Evolutionary conservation across 306 rosid genomes (phyloP).

Genomic region (Corylus heterophylla): DNA sequence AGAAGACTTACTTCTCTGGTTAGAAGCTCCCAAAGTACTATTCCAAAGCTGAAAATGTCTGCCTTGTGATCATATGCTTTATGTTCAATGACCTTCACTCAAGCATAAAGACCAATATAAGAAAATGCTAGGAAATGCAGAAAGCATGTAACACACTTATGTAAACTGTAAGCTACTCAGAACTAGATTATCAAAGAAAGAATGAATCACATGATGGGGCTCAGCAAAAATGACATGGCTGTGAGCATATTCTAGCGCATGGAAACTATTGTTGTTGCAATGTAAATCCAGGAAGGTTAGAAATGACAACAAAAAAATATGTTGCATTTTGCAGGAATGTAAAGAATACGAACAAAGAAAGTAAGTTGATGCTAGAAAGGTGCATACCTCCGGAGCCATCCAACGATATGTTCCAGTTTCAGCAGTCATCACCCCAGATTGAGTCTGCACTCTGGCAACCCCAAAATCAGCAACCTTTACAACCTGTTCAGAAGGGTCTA

Average conservation of each 20-base stretch:
- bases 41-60: conserved; percentile 94
- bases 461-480: conserved; percentile 99
- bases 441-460: conserved; percentile 95
- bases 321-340: conserved; percentile 16
- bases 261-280: neutral
- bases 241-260: conserved; percentile 1
- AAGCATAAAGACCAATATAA: conserved; percentile 5
- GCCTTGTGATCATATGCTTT: conserved; percentile 97
- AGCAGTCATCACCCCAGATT: conserved; percentile 99
- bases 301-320: neutral
- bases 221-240: neutral
- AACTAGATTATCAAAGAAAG: neutral
- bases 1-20: conserved; percentile 78
- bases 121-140: conserved; percentile 11
- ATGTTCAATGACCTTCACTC: conserved; percentile 92
- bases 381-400: conserved; percentile 99
- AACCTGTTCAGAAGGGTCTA: conserved; percentile 53
- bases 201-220: conserved; percentile 2
- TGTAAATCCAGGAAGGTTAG: neutral
- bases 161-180: neutral
- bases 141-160: neutral
- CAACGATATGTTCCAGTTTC: conserved; percentile 99
- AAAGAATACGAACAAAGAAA: conserved; percentile 2
- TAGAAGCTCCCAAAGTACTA: conserved; percentile 95
- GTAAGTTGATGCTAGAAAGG: conserved; percentile 9